A percentile compares a stretch with the other conserved stretches of the same genome.
These are phyloP conservation scores for Fraxinus velutina DNA, from an alignment of 305 asterid species.

Conservation along the genomic window DNA sequence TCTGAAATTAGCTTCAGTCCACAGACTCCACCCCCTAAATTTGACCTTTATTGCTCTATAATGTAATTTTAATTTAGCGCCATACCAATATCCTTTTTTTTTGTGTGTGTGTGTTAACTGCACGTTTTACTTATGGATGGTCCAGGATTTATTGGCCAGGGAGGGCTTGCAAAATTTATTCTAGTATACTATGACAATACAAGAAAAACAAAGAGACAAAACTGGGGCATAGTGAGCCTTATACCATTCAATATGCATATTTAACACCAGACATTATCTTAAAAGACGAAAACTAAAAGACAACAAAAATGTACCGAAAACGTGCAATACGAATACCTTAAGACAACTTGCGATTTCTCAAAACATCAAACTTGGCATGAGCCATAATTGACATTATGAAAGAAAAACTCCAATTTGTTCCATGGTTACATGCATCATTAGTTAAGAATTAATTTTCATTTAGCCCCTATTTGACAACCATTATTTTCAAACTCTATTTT, in stretches of 20 bases:
- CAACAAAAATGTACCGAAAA: background rate
- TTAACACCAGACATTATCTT: background rate
- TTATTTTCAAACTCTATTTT: too few relatives aligned
- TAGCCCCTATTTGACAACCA: too few relatives aligned
- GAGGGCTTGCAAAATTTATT: background rate
- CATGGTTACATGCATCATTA: background rate
- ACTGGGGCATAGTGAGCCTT: background rate
- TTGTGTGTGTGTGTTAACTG: too few relatives aligned
- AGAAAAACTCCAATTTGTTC: background rate
- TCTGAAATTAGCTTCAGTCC: too few relatives aligned
- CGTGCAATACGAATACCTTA: background rate
- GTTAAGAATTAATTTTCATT: background rate
- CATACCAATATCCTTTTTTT: too few relatives aligned
- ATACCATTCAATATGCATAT: background rate
- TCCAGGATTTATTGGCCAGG: too few relatives aligned
- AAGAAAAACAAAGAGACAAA: background rate
- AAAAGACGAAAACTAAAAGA: background rate
- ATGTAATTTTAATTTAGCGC: too few relatives aligned
- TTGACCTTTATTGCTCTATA: too few relatives aligned
- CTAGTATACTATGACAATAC: background rate
- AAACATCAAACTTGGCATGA: too few relatives aligned
- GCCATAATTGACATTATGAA: background rate
- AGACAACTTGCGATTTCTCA: background rate
- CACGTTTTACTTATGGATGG: too few relatives aligned
- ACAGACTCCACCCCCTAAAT: too few relatives aligned